Evolutionary conservation across 257 asterid genomes (phyloP), one percentile per base, ranked within the genome.

Genomic region (Leonotis leonurus): DNA sequence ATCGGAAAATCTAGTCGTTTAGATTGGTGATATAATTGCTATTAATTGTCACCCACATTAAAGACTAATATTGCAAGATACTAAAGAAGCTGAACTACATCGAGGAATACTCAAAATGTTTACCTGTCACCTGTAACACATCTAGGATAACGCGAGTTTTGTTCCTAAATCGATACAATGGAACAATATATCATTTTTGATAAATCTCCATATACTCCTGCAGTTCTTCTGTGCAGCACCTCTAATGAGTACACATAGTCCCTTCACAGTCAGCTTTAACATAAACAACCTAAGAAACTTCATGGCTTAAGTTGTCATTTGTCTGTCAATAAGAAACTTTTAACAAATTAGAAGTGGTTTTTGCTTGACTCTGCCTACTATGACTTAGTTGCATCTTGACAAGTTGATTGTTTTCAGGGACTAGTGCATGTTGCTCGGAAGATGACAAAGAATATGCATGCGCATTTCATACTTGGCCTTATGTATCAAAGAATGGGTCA

Each of bases 401-500:
- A 13, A 43, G 53, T 30, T 51, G 52, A 10, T 63, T 45, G 37
- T 51, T 77, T 71, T 65, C 77, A 93, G 99, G 97, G 97, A 22
- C 79, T 93, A 80, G 78, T 81, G 36, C 99, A 89, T 75, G 97
- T 93, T 79, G 91, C 97, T 36, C 78, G 91, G 50, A 93, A 93
- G 89, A 93, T 93, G 99, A 87, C 96, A 40, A 89, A 89, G 90
- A 89, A 93, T 55, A 84, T 86, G 67, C 99, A 93, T 68, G 90
- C 99, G 45, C 99, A 89, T 80, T 93, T 93, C 73, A 68, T 93
- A 68, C 97, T 93, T 60, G 99, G 99, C 43, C 74, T 93, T 70
- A 93, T 93, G 99, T 79, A 89, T 77, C 97, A 93, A 81, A 82
- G 99, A 80, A 85, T 87, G 95, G 91, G 97, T 26, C 97, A 93